Base-by-base conservation (phyloP, 2,329 filamentous ascomycete genomes). In the Mycosphaerella arachidis region DNA sequence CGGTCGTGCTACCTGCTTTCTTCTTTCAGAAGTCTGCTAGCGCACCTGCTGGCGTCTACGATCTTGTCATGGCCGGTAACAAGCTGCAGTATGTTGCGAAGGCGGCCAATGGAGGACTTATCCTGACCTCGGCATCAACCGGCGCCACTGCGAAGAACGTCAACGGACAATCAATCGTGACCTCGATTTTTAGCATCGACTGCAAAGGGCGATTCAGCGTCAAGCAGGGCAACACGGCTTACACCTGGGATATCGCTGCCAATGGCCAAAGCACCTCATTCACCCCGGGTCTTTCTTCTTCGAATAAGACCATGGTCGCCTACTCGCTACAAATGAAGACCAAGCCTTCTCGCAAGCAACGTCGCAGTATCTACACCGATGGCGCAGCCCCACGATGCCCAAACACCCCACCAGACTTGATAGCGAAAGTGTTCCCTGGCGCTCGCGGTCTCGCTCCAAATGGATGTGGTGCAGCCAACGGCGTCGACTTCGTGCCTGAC, bases 141-240 rank as follows among this genome's bases (percentile, higher is more conserved):
- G 60, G 60, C 2, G n/a, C 46, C 7, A 50, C 18, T 1, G 30
- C 35, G 9, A 29, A 31, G 10, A n/a, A 5, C 30, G 31, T 37
- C 2, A 58, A 58, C 30, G 51, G 33, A 3, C 59, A 58, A 24
- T 51, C 43, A 2, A 35, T 62, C 24, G 30, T 53, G 18, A 62
- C 60, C 3, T 53, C 56, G 5, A 56, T 62, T 9, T 59, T 59
- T 13, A 45, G 43, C 2, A 18, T 59, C 20, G 53, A 56, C 37
- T 62, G 60, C 33, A 52, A 62, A 37, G 60, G 56, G 0, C 24
- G 52, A 9, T 48, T 62, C 31, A 56, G 56, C 5, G 53, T 62
- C 9, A 33, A 24, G 4, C 60, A 62, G 29, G 57, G 31, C 13
- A 30, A 48, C 12, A 27, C 35, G 5, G 18, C 46, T 3, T 59